Base-by-base conservation (phyloP, 1,284 basidiomycete species). In the Blastosporella zonata region DNA sequence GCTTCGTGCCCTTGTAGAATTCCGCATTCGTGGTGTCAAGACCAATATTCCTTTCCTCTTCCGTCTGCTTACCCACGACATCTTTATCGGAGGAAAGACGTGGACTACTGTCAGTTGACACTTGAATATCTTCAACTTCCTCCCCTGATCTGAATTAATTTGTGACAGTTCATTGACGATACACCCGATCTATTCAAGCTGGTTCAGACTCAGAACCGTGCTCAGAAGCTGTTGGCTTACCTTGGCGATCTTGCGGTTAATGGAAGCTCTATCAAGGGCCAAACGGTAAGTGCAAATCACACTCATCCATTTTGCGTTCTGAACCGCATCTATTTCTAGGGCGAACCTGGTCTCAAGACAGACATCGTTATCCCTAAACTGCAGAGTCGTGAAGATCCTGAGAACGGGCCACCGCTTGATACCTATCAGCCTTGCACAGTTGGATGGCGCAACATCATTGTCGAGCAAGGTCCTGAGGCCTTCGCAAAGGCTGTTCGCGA, bases 31-130 rank as follows among this genome's bases (percentile, higher is more conserved):
- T 62, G 96, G 96, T 63, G 95, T 97, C 69, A 97, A 97, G 90
- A 97, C 94, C 59, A 99, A 99, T 73, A 99, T 99, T 59, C 97
- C 97, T 23, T 99, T 99, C 90, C 74, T 99, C 59, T 97, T 99
- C 84, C 90, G 95, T 56, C 82, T 99, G 22, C 76, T 99, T 58
- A 98, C 96, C n/a, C 93, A 99, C 70, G 93, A 96, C 60, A 84
- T 95, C 57, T 99, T 98, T 73, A 90, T 97, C 59, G 87, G 84
- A 36, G 94, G 94, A 54, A 90, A 92, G 74, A 98, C 97, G 17
- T 99, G 97, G 97, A 99, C 94, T 2, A 98, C 95, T 18, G 89
- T 90, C 61, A 55, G 80, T 65, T 17, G 6, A 10, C 6, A 33
- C 5, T 25, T 38, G 8, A 17, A 17, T 7, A 1, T 40, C n/a